phyloP scores from a whole-genome alignment of 73 alveolate species.

The Durusdinium trenchii region DNA sequence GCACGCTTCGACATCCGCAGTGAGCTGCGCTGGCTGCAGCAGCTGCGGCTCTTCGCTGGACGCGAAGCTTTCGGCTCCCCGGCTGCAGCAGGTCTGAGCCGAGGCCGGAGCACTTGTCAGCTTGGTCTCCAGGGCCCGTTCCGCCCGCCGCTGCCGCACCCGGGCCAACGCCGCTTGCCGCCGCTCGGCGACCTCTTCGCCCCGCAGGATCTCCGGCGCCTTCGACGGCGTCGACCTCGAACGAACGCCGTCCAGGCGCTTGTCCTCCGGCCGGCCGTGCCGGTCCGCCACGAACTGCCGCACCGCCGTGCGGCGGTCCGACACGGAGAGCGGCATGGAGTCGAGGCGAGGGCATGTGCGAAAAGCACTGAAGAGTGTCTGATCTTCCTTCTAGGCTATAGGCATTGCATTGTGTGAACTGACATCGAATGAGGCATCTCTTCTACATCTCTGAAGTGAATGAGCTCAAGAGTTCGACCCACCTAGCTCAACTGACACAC shows the following conservation, averaged over 20 bases:
- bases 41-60: not conserved
- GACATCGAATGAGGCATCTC: no score
- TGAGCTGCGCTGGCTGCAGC: not conserved
- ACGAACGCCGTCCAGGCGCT: constrained; percentile 74
- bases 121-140: constrained; percentile 1
- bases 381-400: no score
- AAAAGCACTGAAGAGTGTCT: no score
- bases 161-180: constrained; percentile 74
- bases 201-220: not conserved
- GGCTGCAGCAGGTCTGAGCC: not conserved
- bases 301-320: constrained; percentile 81
- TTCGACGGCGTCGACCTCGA: constrained; percentile 33
- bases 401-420: no score
- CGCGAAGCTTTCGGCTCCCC: not conserved
- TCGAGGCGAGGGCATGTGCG: no score
- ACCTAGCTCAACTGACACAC: no score
- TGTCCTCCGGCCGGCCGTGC: constrained; percentile 70
- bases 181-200: constrained; percentile 21
- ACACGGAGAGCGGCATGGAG: constrained; percentile 89
- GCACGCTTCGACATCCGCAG: no score
- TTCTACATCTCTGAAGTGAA: no score
- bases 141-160: constrained; percentile 84
- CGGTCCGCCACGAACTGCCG: constrained; percentile 76
- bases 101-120: not conserved
- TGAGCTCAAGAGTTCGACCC: no score